phyloP scores from a whole-genome alignment of 257 asterid genomes.

The Fraxinus quadrangulata region DNA sequence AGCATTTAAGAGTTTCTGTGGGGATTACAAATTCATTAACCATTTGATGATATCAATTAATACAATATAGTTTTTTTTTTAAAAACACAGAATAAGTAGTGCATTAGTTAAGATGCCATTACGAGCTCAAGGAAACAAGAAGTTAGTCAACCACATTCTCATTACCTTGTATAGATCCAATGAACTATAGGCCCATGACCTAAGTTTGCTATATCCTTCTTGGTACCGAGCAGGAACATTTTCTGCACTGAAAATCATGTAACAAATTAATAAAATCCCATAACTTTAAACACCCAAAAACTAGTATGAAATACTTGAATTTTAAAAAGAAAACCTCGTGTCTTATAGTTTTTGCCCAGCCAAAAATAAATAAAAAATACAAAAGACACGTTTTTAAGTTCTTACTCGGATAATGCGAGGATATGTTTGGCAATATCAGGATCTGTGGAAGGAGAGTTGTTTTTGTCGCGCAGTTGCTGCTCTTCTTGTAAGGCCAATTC shows the following conservation, averaged over 20 bases:
- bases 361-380: not conserved
- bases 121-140: not conserved
- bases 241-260: slow-evolving; percentile 57
- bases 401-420: slow-evolving; percentile 73
- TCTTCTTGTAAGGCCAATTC: slow-evolving; percentile 83
- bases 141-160: not conserved
- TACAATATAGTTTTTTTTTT: not conserved
- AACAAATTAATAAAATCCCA: not conserved
- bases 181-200: slow-evolving; percentile 93
- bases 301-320: not conserved
- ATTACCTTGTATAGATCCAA: slow-evolving; percentile 87
- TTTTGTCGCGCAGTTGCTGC: slow-evolving; percentile 50
- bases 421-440: slow-evolving; percentile 70
- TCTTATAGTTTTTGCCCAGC: not conserved
- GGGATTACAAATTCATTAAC: not conserved
- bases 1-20: not conserved
- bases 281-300: not conserved
- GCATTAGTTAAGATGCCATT: not conserved
- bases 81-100: not conserved
- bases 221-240: slow-evolving; percentile 73
- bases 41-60: not conserved
- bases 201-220: slow-evolving; percentile 83
- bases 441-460: slow-evolving; percentile 55
- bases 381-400: not conserved
- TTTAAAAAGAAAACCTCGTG: not conserved